Evolutionary conservation across 2,329 filamentous ascomycete genomes (phyloP).

Genomic region (Trichoderma hamatum): DNA sequence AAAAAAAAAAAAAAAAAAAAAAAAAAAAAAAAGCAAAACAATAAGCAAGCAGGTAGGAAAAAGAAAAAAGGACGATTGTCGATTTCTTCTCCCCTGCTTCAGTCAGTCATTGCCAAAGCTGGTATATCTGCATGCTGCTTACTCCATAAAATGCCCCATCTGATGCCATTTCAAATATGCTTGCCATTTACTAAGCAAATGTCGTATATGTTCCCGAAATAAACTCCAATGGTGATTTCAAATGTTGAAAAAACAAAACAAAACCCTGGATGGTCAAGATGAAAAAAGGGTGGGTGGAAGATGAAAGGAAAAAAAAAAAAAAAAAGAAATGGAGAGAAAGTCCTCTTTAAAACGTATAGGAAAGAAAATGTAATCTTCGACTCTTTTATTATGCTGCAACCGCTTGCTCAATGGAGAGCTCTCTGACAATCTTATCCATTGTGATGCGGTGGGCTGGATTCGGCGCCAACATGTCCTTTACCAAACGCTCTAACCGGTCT

Average conservation of each 20-base stretch:
- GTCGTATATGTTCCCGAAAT: conserved; percentile 16
- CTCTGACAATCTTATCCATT: conserved; percentile 54
- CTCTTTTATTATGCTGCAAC: conserved; percentile 14
- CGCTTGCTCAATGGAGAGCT: conserved; percentile 43
- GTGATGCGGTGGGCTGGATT: conserved; percentile 56
- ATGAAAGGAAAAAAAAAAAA: conserved; percentile 14
- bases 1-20: neutral
- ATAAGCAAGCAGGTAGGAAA: neutral
- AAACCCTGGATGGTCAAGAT: neutral
- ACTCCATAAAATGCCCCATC: conserved; percentile 12
- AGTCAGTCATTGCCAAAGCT: conserved; percentile 17
- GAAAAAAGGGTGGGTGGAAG: neutral
- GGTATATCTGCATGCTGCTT: conserved; percentile 14
- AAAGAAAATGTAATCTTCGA: neutral
- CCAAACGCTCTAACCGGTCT: conserved; percentile 55
- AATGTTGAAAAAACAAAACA: neutral
- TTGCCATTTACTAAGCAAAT: conserved; percentile 14
- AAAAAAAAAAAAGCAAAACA: neutral
- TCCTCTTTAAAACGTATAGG: neutral
- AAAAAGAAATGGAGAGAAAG: neutral
- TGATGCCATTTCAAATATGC: conserved; percentile 7
- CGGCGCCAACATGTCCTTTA: conserved; percentile 58
- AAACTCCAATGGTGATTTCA: conserved; percentile 19
- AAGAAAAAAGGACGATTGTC: neutral
- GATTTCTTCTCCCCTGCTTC: conserved; percentile 15